phyloP scores from a whole-genome alignment of 73 alveolate species.

The Tetrahymena thermophila region DNA sequence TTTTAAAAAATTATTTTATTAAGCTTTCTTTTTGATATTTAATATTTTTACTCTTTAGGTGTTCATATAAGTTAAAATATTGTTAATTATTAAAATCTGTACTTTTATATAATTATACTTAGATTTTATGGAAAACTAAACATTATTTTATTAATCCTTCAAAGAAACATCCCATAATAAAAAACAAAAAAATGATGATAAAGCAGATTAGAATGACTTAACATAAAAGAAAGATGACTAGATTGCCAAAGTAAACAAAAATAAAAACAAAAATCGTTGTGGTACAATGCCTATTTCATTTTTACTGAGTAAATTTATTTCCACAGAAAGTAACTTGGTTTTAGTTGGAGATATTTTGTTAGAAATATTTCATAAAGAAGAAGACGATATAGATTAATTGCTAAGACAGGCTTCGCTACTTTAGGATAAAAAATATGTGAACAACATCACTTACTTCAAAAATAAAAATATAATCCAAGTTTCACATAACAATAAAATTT shows the following conservation, averaged over 20 bases:
- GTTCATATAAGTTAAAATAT: too few relatives aligned
- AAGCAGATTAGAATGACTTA: not conserved
- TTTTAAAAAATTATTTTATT: too few relatives aligned
- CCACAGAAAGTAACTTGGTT: not conserved
- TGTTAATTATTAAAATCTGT: too few relatives aligned
- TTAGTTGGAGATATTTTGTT: not conserved
- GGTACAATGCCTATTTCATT: not conserved
- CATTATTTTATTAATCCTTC: not conserved
- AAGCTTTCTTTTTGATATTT: too few relatives aligned
- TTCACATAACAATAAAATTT: not conserved
- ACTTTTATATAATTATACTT: too few relatives aligned
- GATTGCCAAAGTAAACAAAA: not conserved
- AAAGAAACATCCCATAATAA: too few relatives aligned
- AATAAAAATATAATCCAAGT: not conserved
- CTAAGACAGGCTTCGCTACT: not conserved
- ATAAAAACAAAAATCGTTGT: not conserved
- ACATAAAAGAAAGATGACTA: not conserved
- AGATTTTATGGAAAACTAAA: not conserved
- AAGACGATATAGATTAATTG: not conserved
- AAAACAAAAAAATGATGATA: not conserved
- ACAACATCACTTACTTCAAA: not conserved
- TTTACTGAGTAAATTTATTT: not conserved
- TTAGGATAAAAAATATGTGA: not conserved
- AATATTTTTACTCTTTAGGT: too few relatives aligned
- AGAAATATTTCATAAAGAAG: not conserved